Base-by-base conservation (phyloP, 805 yeast genomes). In the Maudiozyma pseudohumilis region DNA sequence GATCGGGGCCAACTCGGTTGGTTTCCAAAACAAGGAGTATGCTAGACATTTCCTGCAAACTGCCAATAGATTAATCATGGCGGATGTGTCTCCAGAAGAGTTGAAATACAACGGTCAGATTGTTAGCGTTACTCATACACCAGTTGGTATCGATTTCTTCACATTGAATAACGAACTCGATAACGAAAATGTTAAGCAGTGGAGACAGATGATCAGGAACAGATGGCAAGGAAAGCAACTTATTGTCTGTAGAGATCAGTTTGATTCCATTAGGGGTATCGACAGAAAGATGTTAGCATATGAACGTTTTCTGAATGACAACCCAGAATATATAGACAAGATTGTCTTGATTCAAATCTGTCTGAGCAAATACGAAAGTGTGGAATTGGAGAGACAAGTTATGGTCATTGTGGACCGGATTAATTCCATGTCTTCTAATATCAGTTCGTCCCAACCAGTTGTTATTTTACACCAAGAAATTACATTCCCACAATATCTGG, bases 41-140 rank as follows among this genome's bases (percentile, higher is more conserved):
- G 89, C 85, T 22, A 75, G 94, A 51, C 98, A 92, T 60, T 92
- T 92, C 60, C 64, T 83, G 40, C 96, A 89, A 62, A 86, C 96
- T 2, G 79, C 95, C 52, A 84, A 82, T 48, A 68, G 95, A 38
- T 66, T 92, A 27, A 61, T 92, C 27, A 74, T 87, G 46, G 87
- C 94, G 0, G 96, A 89, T 60, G 74, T 82, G 15, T 73, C 73
- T 32, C 19, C 26, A 6, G 35, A 73, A 34, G 75, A 72, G 17
- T 57, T 83, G 8, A 66, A 72, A 39, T 77, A 69, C 51, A 68
- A 75, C 10, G 80, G 81, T 4, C 68, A 70, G 41, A 67, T 74
- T 12, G 70, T 78, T 5, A 61, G 65, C 31, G 74, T 78, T 0
- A 68, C 72, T 22, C 66, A 76, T 5, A 73, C 74, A 4, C 84